phyloP scores from a whole-genome alignment of 805 yeast genomes.

The Candida odintsovae region DNA sequence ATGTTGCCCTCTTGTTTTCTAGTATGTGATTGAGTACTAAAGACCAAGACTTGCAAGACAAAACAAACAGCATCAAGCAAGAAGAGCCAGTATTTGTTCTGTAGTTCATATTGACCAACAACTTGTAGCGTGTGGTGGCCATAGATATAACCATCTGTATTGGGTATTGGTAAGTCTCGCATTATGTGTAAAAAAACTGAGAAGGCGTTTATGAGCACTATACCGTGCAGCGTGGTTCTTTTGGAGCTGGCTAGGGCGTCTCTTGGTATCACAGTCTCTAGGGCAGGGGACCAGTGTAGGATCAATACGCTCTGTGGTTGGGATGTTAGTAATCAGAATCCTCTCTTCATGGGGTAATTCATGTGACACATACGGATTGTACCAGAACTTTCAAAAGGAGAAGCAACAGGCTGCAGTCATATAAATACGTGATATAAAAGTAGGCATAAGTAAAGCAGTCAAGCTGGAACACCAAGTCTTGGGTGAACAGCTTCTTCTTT shows the following conservation, averaged over 20 bases:
- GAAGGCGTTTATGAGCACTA: conserved; percentile 8
- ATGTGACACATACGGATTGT: conserved; percentile 10
- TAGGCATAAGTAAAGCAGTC: conserved; percentile 8
- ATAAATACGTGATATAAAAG: conserved; percentile 14
- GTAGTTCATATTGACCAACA: conserved; percentile 20
- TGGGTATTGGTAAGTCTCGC: conserved; percentile 18
- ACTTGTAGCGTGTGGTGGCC: conserved; percentile 23
- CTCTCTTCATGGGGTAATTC: neutral
- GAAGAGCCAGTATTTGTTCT: conserved; percentile 11
- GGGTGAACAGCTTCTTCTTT: conserved; percentile 11
- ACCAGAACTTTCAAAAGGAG: conserved; percentile 9
- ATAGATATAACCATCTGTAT: conserved; percentile 19
- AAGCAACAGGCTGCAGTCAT: conserved; percentile 22
- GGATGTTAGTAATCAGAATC: neutral
- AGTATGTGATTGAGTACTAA: conserved; percentile 9
- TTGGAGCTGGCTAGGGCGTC: conserved; percentile 3
- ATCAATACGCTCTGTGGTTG: neutral
- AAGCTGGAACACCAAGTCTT: conserved; percentile 9
- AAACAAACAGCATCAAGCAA: conserved; percentile 13
- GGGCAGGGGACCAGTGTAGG: conserved; percentile 2
- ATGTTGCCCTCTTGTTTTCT: conserved; percentile 1
- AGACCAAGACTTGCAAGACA: conserved; percentile 13
- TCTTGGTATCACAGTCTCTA: conserved; percentile 8
- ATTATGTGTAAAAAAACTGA: conserved; percentile 9
- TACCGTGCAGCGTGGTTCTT: conserved; percentile 10